These are phyloP conservation scores for Kodamaea laetipori DNA, from an alignment of 805 yeast genomes.

Conservation along the genomic window DNA sequence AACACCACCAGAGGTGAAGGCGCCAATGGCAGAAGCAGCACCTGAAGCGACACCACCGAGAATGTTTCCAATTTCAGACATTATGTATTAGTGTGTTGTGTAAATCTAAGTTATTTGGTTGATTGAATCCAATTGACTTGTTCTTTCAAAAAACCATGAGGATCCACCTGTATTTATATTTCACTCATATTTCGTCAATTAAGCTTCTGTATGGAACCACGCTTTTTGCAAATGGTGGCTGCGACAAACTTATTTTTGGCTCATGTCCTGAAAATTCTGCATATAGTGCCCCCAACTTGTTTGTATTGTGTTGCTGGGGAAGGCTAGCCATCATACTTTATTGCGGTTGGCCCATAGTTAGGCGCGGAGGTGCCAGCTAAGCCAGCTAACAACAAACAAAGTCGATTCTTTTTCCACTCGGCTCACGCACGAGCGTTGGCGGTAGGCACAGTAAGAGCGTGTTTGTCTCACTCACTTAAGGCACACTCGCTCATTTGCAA, in stretches of 20 bases:
- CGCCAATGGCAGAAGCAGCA: slow-evolving; percentile 15
- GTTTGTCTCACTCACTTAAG: no score
- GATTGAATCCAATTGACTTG: neutral
- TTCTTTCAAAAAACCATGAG: neutral
- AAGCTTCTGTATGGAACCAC: slow-evolving; percentile 1
- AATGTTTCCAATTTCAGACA: slow-evolving; percentile 10
- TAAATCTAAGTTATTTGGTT: neutral
- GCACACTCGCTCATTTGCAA: no score
- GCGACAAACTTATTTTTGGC: slow-evolving; percentile 2
- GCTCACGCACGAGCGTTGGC: no score
- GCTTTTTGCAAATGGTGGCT: slow-evolving; percentile 4
- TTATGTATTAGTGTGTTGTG: slow-evolving; percentile 3
- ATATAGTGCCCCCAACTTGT: neutral
- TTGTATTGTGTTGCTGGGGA: slow-evolving; percentile 2
- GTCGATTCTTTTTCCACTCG: no score
- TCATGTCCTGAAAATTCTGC: neutral
- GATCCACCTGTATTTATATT: slow-evolving; percentile 3
- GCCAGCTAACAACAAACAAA: no score
- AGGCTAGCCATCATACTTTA: neutral
- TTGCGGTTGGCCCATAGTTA: neutral
- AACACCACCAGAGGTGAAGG: slow-evolving; percentile 15
- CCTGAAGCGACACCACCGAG: slow-evolving; percentile 6
- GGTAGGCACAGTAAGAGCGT: no score
- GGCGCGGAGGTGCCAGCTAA: no score
- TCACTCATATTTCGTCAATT: neutral